Percentiles rank a stretch among this genome's conserved stretches.
phyloP scores from a whole-genome alignment of 2,329 filamentous ascomycete species.

The Penicillium crustosum region DNA sequence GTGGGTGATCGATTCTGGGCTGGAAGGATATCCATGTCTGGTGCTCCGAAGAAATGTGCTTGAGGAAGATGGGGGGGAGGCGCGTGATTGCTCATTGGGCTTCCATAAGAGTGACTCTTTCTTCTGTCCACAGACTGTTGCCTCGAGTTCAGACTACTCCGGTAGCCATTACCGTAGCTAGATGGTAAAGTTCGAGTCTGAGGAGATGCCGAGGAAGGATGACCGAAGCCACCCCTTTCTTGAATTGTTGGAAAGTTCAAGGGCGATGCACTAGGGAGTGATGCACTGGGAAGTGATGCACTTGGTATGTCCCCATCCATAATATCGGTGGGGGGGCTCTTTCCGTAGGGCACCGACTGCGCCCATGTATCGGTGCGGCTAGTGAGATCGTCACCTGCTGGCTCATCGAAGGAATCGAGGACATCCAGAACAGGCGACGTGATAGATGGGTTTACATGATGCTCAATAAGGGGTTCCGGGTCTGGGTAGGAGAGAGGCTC shows the following conservation, averaged over 20 bases:
- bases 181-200: constrained; percentile 43
- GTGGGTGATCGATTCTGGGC: constrained; percentile 22
- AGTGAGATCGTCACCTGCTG: constrained; percentile 36
- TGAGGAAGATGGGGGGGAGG: constrained; percentile 74
- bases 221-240: constrained; percentile 41
- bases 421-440: constrained; percentile 43
- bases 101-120: constrained; percentile 41
- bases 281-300: constrained; percentile 39
- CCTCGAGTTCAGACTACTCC: constrained; percentile 38
- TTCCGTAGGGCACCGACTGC: constrained; percentile 46
- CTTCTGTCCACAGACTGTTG: constrained; percentile 40
- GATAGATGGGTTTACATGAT: constrained; percentile 28
- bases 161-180: constrained; percentile 44
- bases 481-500: constrained; percentile 36
- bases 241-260: constrained; percentile 41
- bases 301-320: constrained; percentile 37
- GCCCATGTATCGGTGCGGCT: constrained; percentile 47
- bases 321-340: constrained; percentile 44
- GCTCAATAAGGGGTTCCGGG: constrained; percentile 19
- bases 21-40: constrained; percentile 65
- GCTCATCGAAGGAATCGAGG: constrained; percentile 34
- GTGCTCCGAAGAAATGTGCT: constrained; percentile 72
- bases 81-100: constrained; percentile 36
- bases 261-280: constrained; percentile 40
- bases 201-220: constrained; percentile 47